A percentile compares a stretch with the other conserved stretches of the same genome.
Evolutionary conservation across 2,329 filamentous ascomycete species (phyloP).

Genomic region (Geoglossum cookeanum): DNA sequence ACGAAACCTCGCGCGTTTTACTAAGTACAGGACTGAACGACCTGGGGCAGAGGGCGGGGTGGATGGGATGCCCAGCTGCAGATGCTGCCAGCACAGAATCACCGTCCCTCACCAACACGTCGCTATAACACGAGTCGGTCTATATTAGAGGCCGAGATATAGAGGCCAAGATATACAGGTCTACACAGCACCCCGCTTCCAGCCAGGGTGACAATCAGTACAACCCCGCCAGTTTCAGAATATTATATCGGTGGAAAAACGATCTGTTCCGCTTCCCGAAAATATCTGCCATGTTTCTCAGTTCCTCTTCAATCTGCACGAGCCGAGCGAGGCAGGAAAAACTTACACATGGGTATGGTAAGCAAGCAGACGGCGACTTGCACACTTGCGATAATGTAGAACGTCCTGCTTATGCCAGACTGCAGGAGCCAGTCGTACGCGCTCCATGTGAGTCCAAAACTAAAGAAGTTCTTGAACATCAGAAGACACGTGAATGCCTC

Average conservation of each 20-base stretch:
- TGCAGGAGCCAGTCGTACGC: conserved; percentile 66
- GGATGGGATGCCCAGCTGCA: too few species aligned
- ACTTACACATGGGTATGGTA: conserved; percentile 65
- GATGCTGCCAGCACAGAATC: too few species aligned
- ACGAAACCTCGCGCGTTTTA: too few species aligned
- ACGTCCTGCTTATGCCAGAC: conserved; percentile 41
- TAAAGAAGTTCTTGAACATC: conserved; percentile 90
- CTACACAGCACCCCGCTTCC: neutral
- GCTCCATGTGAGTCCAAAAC: conserved; percentile 65
- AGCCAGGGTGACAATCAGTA: conserved; percentile 8
- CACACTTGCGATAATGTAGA: conserved; percentile 54
- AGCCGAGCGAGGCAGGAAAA: neutral
- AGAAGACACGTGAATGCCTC: conserved; percentile 81
- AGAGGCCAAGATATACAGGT: neutral
- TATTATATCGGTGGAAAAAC: conserved; percentile 57
- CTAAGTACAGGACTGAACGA: too few species aligned
- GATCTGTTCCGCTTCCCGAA: conserved; percentile 60
- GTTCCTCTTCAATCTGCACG: neutral
- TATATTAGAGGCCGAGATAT: neutral
- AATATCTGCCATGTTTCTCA: conserved; percentile 34
- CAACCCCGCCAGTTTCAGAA: conserved; percentile 34
- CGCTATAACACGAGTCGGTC: neutral
- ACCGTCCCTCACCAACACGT: too few species aligned
- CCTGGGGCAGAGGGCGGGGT: too few species aligned
- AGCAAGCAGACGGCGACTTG: conserved; percentile 59